Evolutionary conservation across 305 asterid species (phyloP).

Genomic region (Fraxinus greggii): DNA sequence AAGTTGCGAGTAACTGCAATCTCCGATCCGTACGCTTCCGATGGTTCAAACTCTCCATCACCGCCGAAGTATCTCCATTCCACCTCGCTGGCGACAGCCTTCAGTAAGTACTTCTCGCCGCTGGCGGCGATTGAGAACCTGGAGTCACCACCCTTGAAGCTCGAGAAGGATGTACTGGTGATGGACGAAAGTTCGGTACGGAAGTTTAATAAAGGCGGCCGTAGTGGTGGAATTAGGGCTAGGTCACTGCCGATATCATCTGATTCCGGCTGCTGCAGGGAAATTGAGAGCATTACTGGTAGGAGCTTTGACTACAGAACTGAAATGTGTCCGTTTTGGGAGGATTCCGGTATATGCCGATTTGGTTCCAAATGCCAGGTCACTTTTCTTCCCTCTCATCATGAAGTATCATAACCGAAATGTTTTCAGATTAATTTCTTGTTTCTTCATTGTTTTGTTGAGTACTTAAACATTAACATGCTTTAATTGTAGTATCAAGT

Average conservation of each 20-base stretch:
- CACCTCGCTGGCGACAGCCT: neutral
- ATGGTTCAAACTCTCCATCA: neutral
- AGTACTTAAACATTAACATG: neutral
- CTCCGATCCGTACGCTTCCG: neutral
- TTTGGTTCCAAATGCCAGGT: constrained; percentile 60
- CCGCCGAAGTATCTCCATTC: neutral
- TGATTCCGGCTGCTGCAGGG: constrained; percentile 26
- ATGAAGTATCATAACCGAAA: constrained; percentile 12
- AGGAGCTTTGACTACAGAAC: constrained; percentile 25
- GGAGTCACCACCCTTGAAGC: neutral
- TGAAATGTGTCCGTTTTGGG: constrained; percentile 46
- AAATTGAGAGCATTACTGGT: constrained; percentile 22
- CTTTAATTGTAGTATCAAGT: neutral
- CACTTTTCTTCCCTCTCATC: constrained; percentile 25
- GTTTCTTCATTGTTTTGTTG: neutral
- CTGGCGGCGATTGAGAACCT: neutral
- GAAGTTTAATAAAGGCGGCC: neutral
- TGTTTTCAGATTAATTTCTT: constrained; percentile 17
- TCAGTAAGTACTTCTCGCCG: neutral
- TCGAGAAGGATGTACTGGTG: neutral
- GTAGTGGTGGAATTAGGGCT: constrained; percentile 24
- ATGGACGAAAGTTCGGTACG: neutral
- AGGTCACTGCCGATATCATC: constrained; percentile 30
- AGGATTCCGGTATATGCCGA: constrained; percentile 42
- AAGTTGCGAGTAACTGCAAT: neutral